These are phyloP conservation scores for Mucor plumbeus DNA, from an alignment of 371 early-diverging fungal genomes.

Conservation along the genomic window DNA sequence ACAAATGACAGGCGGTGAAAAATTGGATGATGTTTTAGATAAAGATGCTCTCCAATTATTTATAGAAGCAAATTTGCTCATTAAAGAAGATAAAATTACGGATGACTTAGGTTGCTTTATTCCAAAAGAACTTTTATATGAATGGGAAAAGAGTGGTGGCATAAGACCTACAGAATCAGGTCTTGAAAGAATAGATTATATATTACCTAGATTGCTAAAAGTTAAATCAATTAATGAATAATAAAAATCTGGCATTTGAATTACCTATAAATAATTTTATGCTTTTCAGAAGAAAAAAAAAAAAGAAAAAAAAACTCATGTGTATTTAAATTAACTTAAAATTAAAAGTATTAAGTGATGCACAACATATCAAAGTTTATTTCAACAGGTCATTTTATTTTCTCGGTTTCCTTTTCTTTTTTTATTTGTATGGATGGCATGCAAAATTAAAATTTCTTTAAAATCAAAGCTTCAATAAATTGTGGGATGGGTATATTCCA, in stretches of 20 bases:
- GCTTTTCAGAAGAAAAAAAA: too few species aligned
- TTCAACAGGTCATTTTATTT: too few species aligned
- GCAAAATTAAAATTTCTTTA: neutral
- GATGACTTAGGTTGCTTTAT: constrained; percentile 15
- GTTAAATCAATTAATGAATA: neutral
- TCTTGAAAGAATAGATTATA: constrained; percentile 44
- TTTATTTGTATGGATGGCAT: too few species aligned
- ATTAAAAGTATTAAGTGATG: too few species aligned
- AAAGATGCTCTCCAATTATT: constrained; percentile 29
- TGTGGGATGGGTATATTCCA: constrained; percentile 41
- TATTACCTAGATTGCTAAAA: constrained; percentile 33
- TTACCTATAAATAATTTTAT: too few species aligned
- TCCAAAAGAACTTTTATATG: constrained; percentile 30
- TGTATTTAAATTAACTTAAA: too few species aligned
- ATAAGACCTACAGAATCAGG: constrained; percentile 51
- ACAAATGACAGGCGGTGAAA: constrained; percentile 31
- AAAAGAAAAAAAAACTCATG: too few species aligned
- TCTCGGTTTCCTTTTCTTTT: too few species aligned
- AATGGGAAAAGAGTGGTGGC: constrained; percentile 29
- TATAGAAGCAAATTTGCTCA: constrained; percentile 31
- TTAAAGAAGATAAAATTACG: constrained; percentile 21
- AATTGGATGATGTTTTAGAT: constrained; percentile 37
- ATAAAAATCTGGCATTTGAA: neutral
- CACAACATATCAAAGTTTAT: too few species aligned
- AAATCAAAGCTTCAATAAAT: constrained; percentile 22